Base-by-base conservation (phyloP, 768 basidiomycete genomes). In the Lyophyllum shimeji region DNA sequence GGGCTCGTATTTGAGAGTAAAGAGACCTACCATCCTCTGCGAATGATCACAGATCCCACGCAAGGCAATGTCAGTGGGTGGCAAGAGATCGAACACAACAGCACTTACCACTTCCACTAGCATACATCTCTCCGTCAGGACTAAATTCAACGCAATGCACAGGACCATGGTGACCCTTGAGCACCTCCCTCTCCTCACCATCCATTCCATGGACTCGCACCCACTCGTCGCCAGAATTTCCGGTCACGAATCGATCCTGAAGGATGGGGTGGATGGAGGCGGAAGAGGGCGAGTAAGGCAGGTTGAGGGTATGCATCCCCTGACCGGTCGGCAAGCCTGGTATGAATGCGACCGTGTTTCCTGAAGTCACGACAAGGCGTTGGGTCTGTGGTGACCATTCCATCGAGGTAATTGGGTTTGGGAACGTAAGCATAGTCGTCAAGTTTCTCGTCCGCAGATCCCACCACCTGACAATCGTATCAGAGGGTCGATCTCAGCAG, bases 121-220 rank as follows among this genome's bases (percentile, higher is more conserved):
- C 96, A 69, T 93, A 98, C 79, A 97, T 83, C 76, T 98, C 97
- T 21, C 96, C 96, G 68, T 98, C 96, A 0, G 96, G 96, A 67
- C 90, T 93, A 71, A 88, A 96, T 64, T 91, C 89, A 46, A 96
- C 89, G 52, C 91, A 93, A 64, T 96, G 94, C 17, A 98, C 95
- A 18, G 96, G 95, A 21, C 96, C 97, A 68, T 98, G 97, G 66
- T 98, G 97, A 3, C 96, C 96, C 71, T 97, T 96, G 55, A 95
- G 80, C 27, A 97, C 82, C 55, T 98, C 96, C 60, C 83, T 74
- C 74, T 99, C 95, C 69, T 89, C 86, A 1, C 96, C 97, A 29
- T 89, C 83, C 66, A 95, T 85, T 15, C 89, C 89, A 68, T 98
- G 94, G 27, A 98, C 85, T 33, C 96, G 82, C 44, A 99, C 95